Evolutionary conservation across 306 rosid species (phyloP).

Genomic region (Adenanthera pavonina): DNA sequence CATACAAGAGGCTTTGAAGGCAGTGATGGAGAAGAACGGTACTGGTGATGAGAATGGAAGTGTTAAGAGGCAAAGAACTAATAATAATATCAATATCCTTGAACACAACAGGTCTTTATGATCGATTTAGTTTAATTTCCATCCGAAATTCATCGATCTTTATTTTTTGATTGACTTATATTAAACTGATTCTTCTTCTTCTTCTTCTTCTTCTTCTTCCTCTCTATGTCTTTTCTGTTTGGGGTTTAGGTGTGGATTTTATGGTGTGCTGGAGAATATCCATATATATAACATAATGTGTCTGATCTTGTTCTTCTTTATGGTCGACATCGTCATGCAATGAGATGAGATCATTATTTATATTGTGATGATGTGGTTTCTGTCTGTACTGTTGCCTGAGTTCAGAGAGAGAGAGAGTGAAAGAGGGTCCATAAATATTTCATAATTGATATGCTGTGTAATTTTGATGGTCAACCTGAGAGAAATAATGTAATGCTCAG

Average conservation of each 20-base stretch:
- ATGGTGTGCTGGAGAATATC: slow-evolving; percentile 39
- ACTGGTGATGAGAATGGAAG: slow-evolving; percentile 67
- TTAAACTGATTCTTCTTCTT: background rate
- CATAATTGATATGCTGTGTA: background rate
- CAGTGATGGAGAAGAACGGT: slow-evolving; percentile 75
- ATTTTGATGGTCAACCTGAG: background rate
- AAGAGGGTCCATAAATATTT: background rate
- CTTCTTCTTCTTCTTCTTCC: too few relatives aligned
- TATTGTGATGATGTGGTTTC: slow-evolving; percentile 46
- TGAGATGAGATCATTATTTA: slow-evolving; percentile 33
- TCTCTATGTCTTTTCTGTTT: background rate
- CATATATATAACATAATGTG: background rate
- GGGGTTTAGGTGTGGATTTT: slow-evolving; percentile 33
- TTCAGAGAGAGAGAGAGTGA: background rate
- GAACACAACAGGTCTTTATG: slow-evolving; percentile 56
- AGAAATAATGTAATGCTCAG: background rate
- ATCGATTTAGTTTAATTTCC: background rate
- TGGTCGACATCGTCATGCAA: slow-evolving; percentile 34
- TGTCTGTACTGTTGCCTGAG: slow-evolving; percentile 42
- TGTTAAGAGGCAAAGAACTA: slow-evolving; percentile 87
- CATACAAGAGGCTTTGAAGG: slow-evolving; percentile 84
- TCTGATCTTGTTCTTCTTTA: background rate
- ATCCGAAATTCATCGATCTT: background rate
- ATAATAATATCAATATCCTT: slow-evolving; percentile 57
- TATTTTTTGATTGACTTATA: too few relatives aligned